These are phyloP conservation scores for Achaetomiella virescens DNA, from an alignment of 495 filamentous ascomycete species.

Conservation along the genomic window DNA sequence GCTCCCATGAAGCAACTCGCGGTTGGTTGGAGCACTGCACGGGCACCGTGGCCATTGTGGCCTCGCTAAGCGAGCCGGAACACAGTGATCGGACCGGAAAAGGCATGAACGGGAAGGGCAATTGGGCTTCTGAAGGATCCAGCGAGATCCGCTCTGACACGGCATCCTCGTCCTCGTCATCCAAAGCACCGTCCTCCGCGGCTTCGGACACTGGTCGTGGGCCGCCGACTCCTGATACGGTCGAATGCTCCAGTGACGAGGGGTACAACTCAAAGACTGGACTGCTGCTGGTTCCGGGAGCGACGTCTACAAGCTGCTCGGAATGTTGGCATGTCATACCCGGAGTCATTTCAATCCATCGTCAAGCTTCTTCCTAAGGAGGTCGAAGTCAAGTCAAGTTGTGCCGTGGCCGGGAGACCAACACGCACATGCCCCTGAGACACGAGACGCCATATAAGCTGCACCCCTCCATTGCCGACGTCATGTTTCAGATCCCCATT, in stretches of 20 bases:
- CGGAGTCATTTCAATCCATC: conserved; percentile 38
- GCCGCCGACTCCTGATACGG: conserved; percentile 10
- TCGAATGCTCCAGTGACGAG: conserved; percentile 10
- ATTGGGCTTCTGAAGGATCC: background rate
- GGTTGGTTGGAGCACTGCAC: conserved; percentile 31
- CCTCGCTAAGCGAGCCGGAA: conserved; percentile 13
- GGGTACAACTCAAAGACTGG: conserved; percentile 3
- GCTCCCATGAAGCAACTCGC: conserved; percentile 24
- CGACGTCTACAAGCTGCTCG: conserved; percentile 17
- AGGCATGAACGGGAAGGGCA: background rate
- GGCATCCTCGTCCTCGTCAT: conserved; percentile 2
- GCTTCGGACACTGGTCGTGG: conserved; percentile 15
- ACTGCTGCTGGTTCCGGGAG: conserved; percentile 1
- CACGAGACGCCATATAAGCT: conserved; percentile 39
- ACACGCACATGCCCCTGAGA: conserved; percentile 40
- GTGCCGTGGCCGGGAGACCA: conserved; percentile 41
- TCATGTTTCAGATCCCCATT: conserved; percentile 37
- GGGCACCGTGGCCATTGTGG: conserved; percentile 28
- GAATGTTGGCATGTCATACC: conserved; percentile 22
- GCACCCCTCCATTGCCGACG: conserved; percentile 43
- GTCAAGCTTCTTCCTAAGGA: conserved; percentile 28
- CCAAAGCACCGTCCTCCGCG: conserved; percentile 13
- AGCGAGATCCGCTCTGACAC: conserved; percentile 13
- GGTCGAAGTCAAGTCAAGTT: conserved; percentile 28
- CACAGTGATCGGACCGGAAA: background rate